A percentile compares a stretch with the other conserved stretches of the same genome.
phyloP scores from a whole-genome alignment of 441 rosid genomes.

The Raphanus hybrid region DNA sequence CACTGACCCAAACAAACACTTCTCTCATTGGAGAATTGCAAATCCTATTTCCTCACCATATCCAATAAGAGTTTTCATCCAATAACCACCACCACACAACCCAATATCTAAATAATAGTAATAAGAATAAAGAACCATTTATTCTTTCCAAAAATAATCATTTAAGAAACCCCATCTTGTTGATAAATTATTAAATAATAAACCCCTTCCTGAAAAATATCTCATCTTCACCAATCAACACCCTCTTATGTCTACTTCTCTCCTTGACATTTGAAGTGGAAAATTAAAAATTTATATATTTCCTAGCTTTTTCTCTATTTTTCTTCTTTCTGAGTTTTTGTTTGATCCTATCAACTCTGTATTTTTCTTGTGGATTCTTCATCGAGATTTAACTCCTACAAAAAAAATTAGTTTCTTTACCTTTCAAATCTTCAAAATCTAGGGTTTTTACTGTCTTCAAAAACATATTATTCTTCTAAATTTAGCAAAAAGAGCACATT shows the following conservation, averaged over 20 bases:
- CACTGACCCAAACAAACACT: conserved; percentile 42
- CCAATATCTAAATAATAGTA: no score
- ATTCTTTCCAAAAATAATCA: conserved; percentile 22
- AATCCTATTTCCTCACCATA: conserved; percentile 27
- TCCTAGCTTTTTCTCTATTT: not conserved
- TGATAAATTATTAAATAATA: conserved; percentile 21
- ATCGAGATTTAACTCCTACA: conserved; percentile 14
- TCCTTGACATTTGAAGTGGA: conserved; percentile 14
- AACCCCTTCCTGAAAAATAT: conserved; percentile 20
- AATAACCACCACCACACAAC: no score
- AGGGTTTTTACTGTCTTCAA: conserved; percentile 44
- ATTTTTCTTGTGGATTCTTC: not conserved
- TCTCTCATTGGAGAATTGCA: conserved; percentile 37
- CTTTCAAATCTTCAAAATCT: conserved; percentile 33
- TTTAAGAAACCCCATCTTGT: conserved; percentile 36
- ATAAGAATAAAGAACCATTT: not conserved
- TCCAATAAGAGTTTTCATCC: no score
- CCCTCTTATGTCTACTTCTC: conserved; percentile 26
- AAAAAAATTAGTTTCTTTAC: not conserved
- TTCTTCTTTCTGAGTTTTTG: not conserved
- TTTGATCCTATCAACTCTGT: not conserved
- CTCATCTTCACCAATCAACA: conserved; percentile 42
- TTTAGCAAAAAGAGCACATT: conserved; percentile 45
- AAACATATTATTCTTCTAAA: conserved; percentile 42
- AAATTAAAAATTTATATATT: not conserved